These are phyloP conservation scores for Epichloe festucae DNA, from an alignment of 2,329 filamentous ascomycete genomes.

Conservation along the genomic window DNA sequence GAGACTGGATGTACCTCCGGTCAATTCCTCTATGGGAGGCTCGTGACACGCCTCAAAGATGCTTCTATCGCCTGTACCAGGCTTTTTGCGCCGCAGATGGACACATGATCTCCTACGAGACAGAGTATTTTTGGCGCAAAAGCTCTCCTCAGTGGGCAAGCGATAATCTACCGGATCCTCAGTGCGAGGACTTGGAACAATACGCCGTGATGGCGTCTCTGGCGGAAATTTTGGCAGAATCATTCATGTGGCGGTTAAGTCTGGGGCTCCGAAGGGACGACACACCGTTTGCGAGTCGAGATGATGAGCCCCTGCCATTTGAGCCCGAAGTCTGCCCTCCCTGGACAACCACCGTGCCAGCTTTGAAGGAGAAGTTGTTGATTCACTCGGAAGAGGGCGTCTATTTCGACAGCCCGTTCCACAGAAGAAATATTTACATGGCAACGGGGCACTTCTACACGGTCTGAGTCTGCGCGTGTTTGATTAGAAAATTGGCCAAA, in stretches of 20 bases:
- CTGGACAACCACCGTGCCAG: conserved; percentile 4
- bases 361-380: conserved; percentile 3
- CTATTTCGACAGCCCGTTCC: conserved; percentile 7
- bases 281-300: background rate
- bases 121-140: conserved; percentile 16
- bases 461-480: conserved; percentile 6
- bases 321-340: conserved; percentile 2
- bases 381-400: background rate
- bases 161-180: conserved; percentile 10
- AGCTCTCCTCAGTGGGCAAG: conserved; percentile 9
- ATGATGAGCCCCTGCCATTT: conserved; percentile 1
- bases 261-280: conserved; percentile 10
- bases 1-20: conserved; percentile 7
- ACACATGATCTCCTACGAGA: conserved; percentile 13
- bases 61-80: conserved; percentile 17
- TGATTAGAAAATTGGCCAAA: no score
- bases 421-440: conserved; percentile 7
- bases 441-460: conserved; percentile 7
- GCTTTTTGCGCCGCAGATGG: conserved; percentile 15
- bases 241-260: conserved; percentile 14
- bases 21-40: conserved; percentile 9
- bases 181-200: conserved; percentile 10
- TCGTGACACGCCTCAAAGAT: conserved; percentile 15
- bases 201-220: conserved; percentile 13
- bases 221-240: conserved; percentile 11